Base-by-base conservation (phyloP, 306 rosid genomes). In the Bauhinia variegata region DNA sequence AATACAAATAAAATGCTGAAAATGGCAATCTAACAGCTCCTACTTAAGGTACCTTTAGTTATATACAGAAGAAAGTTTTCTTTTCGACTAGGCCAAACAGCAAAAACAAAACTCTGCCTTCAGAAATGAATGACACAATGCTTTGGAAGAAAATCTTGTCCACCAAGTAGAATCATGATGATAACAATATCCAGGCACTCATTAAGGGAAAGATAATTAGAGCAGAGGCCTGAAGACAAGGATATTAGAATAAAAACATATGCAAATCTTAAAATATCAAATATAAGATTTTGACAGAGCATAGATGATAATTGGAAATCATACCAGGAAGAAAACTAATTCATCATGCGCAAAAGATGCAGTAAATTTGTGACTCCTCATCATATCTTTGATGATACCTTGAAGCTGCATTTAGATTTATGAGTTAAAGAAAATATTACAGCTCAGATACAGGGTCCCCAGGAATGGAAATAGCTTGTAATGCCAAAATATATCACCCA, bases 301-400 rank as follows among this genome's bases (percentile, higher is more conserved):
- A 74, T 7, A 23, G 66, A 7, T 36, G 50, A 30, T 49, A 32
- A 28, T 33, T 7, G 55, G 9, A 67, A 61, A 43, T 66, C 83
- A 56, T 69, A 92, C 98, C 98, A 89, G 46, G 59, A 89, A 63
- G 83, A 92, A 92, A 15, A 92, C 79, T 36, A 89, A 64, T 76
- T 89, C 96, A 59, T 65, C 79, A 66, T 89, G 80, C 54, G 79
- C 95, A 57, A 87, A 82, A 56, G 79, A 52, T 33, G 93, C 78
- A 0, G 88, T 84, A 52, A 82, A 76, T 68, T 81, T 84, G 80
- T 81, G 77, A 77, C 75, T 84, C 78, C 79, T 85, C 96, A 92
- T 73, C 79, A 74, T 69, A 65, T 74, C 73, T 77, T 79, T 89
- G 68, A 87, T 82, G 74, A 80, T 62, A 69, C 80, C 84, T 83